Evolutionary conservation across 768 basidiomycete species (phyloP), one percentile per base, ranked within the genome.

Genomic region (Leucocoprinus birnbaumii): DNA sequence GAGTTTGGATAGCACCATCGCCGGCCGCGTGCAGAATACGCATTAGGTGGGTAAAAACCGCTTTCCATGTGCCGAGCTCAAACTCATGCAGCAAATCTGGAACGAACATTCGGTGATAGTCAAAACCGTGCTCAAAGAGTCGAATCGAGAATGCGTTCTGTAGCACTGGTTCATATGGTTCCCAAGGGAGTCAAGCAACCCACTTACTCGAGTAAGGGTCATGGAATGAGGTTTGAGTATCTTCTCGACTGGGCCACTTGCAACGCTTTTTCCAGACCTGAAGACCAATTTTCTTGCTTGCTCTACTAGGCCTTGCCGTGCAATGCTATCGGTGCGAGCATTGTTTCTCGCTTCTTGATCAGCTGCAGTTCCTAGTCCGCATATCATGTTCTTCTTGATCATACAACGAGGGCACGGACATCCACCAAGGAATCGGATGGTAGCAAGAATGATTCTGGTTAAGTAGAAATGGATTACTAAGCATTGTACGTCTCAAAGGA

Each of bases 361-460:
- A 8, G 2, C 18, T 4, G 10, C 19, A 16, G 48, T 62, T 2
- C 62, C 65, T 35, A 63, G 24, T 1, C 41, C 41, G 2, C 11
- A 22, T 14, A 63, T 35, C 16, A 56, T 22, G 0, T 44, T 47
- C 41, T 56, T 58, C 4, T 59, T 35, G 16, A 59, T 48, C 1
- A 56, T 16, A 38, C 63, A 66, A 3, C 59, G 52, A 2, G 63
- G 63, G 26, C 65, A 66, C 2, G 62, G 66, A 41, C 35, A 62
- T 5, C 10, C n/a, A 1, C 64, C 68, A 3, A 56, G 26, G 27
- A 60, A 57, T 3, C 59, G 44, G 26, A 66, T 58, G 2, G 58
- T 53, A 13, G 65, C 63, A 2, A 73, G 58, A 0, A 72, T 58
- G 7, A 68, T 64, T 54, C 69, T 68, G 51, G n/a, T n/a, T n/a